Percentiles rank a stretch among this genome's conserved stretches.
phyloP scores from a whole-genome alignment of 176 grass and related monocot species.

The Triticum urartu region DNA sequence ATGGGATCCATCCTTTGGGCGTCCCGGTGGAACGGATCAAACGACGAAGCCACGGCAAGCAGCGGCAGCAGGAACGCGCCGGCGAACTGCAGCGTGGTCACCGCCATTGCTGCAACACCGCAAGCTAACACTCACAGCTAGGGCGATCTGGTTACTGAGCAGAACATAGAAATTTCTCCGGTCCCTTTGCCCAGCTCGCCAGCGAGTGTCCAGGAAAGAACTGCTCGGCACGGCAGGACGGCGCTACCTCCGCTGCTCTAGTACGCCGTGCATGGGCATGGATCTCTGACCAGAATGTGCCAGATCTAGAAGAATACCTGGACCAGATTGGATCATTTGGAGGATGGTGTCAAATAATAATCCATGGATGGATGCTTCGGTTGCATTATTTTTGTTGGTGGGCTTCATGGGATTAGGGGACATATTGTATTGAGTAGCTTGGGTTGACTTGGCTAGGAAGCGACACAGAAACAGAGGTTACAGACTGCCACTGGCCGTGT shows the following conservation, averaged over 20 bases:
- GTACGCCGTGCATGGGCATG: constrained; percentile 9
- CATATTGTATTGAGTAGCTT: constrained; percentile 31
- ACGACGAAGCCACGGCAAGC: background rate
- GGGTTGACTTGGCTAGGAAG: constrained; percentile 42
- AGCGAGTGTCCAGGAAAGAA: constrained; percentile 8
- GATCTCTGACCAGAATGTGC: constrained; percentile 48
- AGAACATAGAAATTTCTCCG: constrained; percentile 30
- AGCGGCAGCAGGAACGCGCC: constrained; percentile 28
- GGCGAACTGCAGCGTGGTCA: background rate
- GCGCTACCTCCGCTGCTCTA: background rate
- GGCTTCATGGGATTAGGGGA: background rate
- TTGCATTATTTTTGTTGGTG: background rate
- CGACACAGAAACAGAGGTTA: constrained; percentile 38
- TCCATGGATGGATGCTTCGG: constrained; percentile 13
- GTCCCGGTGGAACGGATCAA: constrained; percentile 24
- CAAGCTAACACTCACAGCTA: background rate
- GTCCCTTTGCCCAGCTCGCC: background rate
- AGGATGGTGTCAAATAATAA: constrained; percentile 13
- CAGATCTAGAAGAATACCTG: constrained; percentile 48
- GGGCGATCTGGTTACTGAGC: constrained; percentile 15
- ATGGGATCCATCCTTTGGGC: background rate
- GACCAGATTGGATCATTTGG: constrained; percentile 46
- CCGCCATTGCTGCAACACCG: constrained; percentile 12
- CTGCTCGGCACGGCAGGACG: background rate
- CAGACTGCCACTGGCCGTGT: background rate